These are phyloP conservation scores for Eucalyptus brandiana DNA, from an alignment of 345 rosid genomes.

Conservation along the genomic window DNA sequence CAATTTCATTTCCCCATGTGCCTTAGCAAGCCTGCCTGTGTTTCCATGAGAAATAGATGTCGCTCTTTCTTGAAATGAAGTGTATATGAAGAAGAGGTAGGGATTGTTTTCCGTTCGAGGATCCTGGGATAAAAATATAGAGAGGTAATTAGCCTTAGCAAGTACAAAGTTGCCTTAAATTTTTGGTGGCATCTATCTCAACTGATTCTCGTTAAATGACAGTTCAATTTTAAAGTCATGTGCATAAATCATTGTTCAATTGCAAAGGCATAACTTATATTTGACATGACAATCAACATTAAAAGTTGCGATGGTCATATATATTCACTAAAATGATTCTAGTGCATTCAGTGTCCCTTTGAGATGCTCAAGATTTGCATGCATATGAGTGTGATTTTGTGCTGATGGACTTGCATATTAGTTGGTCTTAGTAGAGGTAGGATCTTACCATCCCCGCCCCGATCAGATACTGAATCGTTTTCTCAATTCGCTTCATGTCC, in stretches of 20 bases:
- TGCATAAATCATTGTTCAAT: neutral
- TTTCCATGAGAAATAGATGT: constrained; percentile 88
- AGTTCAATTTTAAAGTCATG: neutral
- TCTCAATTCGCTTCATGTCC: constrained; percentile 56
- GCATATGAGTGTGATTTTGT: neutral
- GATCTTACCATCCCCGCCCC: constrained; percentile 57
- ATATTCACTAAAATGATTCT: neutral
- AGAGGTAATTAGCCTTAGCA: neutral
- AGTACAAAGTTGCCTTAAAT: neutral
- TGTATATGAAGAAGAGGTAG: constrained; percentile 73
- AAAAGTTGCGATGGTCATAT: neutral
- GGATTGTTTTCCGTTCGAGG: constrained; percentile 74
- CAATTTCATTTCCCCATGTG: constrained; percentile 57
- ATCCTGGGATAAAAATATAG: constrained; percentile 29
- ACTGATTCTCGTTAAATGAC: neutral
- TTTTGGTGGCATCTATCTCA: neutral
- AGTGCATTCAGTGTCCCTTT: neutral
- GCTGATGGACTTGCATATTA: neutral
- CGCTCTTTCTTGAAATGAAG: constrained; percentile 93
- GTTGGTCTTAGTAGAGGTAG: neutral
- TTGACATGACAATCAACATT: neutral
- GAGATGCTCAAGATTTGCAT: neutral
- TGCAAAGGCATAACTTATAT: neutral
- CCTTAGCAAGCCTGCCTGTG: constrained; percentile 79
- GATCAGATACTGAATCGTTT: constrained; percentile 54